Percentiles rank a stretch among this genome's conserved stretches.
These are phyloP conservation scores for Trichoderma sp. DNA, from an alignment of 2,329 filamentous ascomycete genomes.

Conservation along the genomic window DNA sequence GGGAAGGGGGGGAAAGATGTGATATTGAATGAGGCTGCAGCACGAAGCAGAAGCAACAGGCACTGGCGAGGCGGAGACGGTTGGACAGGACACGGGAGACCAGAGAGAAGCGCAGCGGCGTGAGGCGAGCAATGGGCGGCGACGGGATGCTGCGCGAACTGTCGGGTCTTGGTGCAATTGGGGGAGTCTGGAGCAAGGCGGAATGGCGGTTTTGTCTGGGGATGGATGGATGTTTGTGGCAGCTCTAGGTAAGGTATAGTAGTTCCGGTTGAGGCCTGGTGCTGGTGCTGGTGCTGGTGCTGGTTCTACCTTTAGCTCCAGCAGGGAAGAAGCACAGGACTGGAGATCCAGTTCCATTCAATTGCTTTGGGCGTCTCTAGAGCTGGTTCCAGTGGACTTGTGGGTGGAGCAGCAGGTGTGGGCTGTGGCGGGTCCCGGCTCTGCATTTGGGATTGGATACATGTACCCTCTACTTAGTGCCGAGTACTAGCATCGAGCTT, in stretches of 20 bases:
- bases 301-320: background rate
- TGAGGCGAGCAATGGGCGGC: slow-evolving; percentile 3
- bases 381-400: slow-evolving; percentile 25
- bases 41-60: background rate
- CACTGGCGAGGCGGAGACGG: background rate
- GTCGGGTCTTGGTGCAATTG: slow-evolving; percentile 9
- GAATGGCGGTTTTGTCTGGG: slow-evolving; percentile 12
- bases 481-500: background rate
- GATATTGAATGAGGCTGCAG: background rate
- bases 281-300: too few relatives aligned
- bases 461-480: too few relatives aligned
- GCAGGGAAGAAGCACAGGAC: background rate
- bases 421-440: slow-evolving; percentile 26
- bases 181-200: slow-evolving; percentile 22
- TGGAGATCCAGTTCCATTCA: background rate
- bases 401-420: slow-evolving; percentile 26
- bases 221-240: slow-evolving; percentile 26
- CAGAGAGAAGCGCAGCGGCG: too few relatives aligned
- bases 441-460: slow-evolving; percentile 13
- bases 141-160: slow-evolving; percentile 13
- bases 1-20: background rate
- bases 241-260: too few relatives aligned
- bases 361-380: slow-evolving; percentile 24
- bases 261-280: too few relatives aligned
- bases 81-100: too few relatives aligned